Percentiles rank a stretch among this genome's conserved stretches.
phyloP scores from a whole-genome alignment of 2,329 filamentous ascomycete species.

The Aspergillus bombycis region DNA sequence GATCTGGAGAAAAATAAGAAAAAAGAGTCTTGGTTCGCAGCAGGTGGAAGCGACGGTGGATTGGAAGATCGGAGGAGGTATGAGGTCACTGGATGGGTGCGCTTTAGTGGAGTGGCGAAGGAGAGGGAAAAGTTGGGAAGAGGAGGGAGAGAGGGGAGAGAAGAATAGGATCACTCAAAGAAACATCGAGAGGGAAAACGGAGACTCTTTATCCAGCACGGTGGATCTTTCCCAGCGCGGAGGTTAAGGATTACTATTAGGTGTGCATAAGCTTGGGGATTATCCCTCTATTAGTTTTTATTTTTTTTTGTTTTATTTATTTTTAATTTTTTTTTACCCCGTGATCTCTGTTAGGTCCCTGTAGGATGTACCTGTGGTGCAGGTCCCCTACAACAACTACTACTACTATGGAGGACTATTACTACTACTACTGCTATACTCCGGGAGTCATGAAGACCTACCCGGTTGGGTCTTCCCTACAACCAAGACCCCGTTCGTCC shows the following conservation, averaged over 20 bases:
- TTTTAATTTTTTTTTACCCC: conserved; percentile 7
- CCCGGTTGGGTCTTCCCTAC: neutral
- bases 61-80: conserved; percentile 9
- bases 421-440: neutral
- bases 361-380: neutral
- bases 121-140: conserved; percentile 19
- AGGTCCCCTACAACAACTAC: neutral
- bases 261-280: conserved; percentile 10
- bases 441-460: neutral
- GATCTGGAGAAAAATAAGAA: neutral
- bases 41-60: conserved; percentile 11
- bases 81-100: conserved; percentile 20
- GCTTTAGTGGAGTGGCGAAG: conserved; percentile 12
- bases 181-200: conserved; percentile 14
- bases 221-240: conserved; percentile 20
- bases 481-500: conserved; percentile 19
- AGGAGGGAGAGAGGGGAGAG: conserved; percentile 20
- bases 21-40: conserved; percentile 1
- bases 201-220: conserved; percentile 29
- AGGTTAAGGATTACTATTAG: conserved; percentile 18
- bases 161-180: conserved; percentile 13
- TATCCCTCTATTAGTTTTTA: conserved; percentile 3
- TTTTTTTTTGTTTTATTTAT: conserved; percentile 11
- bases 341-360: conserved; percentile 2
- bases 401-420: neutral